phyloP scores from a whole-genome alignment of 805 yeast species.

The Teunomyces atbi region DNA sequence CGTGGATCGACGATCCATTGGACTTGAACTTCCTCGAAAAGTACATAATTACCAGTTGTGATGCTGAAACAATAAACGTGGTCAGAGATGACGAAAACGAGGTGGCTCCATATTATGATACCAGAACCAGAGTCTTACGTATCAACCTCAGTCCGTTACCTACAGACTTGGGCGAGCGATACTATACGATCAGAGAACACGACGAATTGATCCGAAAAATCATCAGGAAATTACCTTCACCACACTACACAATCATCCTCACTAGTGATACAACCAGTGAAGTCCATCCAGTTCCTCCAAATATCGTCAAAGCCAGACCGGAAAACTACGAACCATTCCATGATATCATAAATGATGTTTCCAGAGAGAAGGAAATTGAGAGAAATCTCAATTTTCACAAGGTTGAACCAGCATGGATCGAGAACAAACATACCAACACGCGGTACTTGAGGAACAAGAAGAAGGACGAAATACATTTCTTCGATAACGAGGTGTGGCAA shows the following conservation, averaged over 20 bases:
- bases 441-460: slow-evolving; percentile 29
- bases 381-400: slow-evolving; percentile 44
- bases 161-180: slow-evolving; percentile 16
- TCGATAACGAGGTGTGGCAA: slow-evolving; percentile 45
- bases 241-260: slow-evolving; percentile 60
- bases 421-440: slow-evolving; percentile 25
- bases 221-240: slow-evolving; percentile 71
- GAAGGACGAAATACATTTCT: slow-evolving; percentile 36
- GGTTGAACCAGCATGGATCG: slow-evolving; percentile 28
- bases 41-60: slow-evolving; percentile 48
- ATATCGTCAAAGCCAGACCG: slow-evolving; percentile 30
- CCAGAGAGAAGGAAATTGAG: slow-evolving; percentile 53
- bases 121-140: slow-evolving; percentile 58
- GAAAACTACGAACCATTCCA: slow-evolving; percentile 47
- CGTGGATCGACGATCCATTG: slow-evolving; percentile 42
- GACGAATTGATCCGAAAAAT: slow-evolving; percentile 53
- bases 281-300: slow-evolving; percentile 31
- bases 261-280: slow-evolving; percentile 34
- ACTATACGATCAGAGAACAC: slow-evolving; percentile 32
- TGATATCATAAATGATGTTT: slow-evolving; percentile 52
- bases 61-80: slow-evolving; percentile 43
- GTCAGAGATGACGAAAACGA: slow-evolving; percentile 43
- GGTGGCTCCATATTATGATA: slow-evolving; percentile 59
- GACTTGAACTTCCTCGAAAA: slow-evolving; percentile 45
- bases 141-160: slow-evolving; percentile 55